Percentiles rank a stretch among this genome's conserved stretches.
Evolutionary conservation across 257 asterid genomes (phyloP).

Genomic region (Paulownia fortunei): DNA sequence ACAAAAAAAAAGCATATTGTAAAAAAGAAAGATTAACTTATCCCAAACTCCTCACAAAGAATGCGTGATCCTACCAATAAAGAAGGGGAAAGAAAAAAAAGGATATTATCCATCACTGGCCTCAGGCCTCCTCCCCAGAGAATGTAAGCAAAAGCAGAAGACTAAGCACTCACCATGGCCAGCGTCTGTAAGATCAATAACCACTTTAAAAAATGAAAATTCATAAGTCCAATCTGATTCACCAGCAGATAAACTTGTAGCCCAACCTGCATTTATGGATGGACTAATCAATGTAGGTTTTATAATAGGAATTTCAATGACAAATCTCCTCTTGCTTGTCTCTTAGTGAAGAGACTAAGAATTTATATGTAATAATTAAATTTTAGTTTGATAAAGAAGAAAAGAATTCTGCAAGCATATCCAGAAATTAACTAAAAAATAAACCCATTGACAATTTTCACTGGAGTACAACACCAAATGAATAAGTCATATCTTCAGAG

Average conservation of each 20-base stretch:
- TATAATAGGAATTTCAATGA: slow-evolving; percentile 2
- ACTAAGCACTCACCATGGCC: slow-evolving; percentile 76
- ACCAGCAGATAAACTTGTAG: slow-evolving; percentile 93
- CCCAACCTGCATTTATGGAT: slow-evolving; percentile 79
- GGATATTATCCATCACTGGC: slow-evolving; percentile 6
- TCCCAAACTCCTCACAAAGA: neutral
- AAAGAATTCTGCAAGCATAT: neutral
- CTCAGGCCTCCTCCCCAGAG: slow-evolving; percentile 19
- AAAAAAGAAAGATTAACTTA: slow-evolving; percentile 5
- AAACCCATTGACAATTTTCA: neutral
- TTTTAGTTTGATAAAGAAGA: neutral
- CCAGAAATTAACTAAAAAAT: neutral
- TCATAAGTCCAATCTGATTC: slow-evolving; percentile 83
- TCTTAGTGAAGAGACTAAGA: neutral
- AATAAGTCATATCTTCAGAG: too few relatives aligned
- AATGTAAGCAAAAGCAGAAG: slow-evolving; percentile 9
- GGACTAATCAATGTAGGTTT: slow-evolving; percentile 27
- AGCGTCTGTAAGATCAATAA: slow-evolving; percentile 84
- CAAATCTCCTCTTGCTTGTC: slow-evolving; percentile 9
- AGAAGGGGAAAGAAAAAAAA: neutral
- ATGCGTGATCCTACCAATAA: neutral
- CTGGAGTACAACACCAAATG: neutral
- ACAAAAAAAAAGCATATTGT: neutral
- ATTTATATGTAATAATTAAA: neutral
- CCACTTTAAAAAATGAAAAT: slow-evolving; percentile 79